Evolutionary conservation across 2,329 filamentous ascomycete genomes (phyloP), one percentile per base, ranked within the genome.

Genomic region (Thermomyces lanuginosus): DNA sequence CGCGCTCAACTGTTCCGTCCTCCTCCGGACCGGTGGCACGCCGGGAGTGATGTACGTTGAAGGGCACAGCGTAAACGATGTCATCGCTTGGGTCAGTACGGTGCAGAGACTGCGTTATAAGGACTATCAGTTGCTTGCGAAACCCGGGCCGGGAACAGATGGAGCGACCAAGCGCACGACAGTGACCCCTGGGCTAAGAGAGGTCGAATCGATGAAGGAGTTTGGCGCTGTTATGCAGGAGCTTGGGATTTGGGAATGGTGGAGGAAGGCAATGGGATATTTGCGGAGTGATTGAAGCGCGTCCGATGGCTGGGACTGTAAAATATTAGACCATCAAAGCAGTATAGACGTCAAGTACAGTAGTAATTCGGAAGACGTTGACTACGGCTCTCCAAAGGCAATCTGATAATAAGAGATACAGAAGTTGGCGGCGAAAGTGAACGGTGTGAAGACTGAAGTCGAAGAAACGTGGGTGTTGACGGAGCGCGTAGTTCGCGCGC

Each of bases 31-130:
- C 35, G 76, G 77, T 7, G 69, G 72, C 2, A 66, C 65, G 13
- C 78, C 78, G 0, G 78, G 78, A 2, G 72, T 84, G 38, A 83
- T 84, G 77, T 80, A 82, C 43, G 76, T 74, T 26, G 73, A 80
- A 44, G 68, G 70, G 1, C 36, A 37, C 3, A 54, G 62, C n/a
- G 61, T 66, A 37, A 40, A 43, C 1, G 58, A 58, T 1, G 66
- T 81, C 3, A 59, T 57, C 31, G 56, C 60, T 8, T 82, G 76
- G 76, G 71, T 81, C 4, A 58, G 56, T 7, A 55, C 58, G 1
- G 75, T 81, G 2, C 67, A 76, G 30, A 61, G 61, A 14, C 49
- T 81, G 21, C 61, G 72, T 5, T 81, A 81, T 50, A 81, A 81
- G 38, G 75, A 81, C 46, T 81, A 74, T 28, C 69, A 76, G 35